phyloP scores from a whole-genome alignment of 2,329 filamentous ascomycete genomes.

The Calonectria naviculata region DNA sequence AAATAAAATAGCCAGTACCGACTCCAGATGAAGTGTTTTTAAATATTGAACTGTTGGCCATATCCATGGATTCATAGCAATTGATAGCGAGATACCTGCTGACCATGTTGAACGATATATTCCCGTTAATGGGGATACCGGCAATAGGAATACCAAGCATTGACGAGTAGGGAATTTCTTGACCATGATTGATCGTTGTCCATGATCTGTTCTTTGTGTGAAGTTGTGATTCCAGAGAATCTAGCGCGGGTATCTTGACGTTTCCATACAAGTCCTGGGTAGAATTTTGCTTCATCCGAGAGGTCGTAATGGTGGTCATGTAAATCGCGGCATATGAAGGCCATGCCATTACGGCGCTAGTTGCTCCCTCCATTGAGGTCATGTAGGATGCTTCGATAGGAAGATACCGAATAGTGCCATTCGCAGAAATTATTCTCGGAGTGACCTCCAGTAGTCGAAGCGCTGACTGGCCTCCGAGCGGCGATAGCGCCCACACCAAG shows the following conservation, averaged over 20 bases:
- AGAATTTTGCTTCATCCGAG: not conserved
- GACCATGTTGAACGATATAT: not conserved
- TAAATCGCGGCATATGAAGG: not conserved
- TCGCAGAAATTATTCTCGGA: not conserved
- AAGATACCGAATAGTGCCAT: not conserved
- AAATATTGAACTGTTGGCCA: not conserved
- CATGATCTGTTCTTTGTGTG: not conserved
- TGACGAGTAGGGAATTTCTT: not conserved
- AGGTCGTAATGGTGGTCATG: not conserved
- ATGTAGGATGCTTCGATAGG: not conserved
- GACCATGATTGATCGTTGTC: not conserved
- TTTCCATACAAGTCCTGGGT: not conserved
- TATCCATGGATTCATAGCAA: not conserved
- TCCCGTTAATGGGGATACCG: not conserved
- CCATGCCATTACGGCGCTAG: not conserved
- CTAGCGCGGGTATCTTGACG: not conserved
- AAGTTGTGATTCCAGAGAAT: not conserved
- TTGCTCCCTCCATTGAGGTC: not conserved
- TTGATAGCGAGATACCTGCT: not conserved
- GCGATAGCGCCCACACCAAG: conserved; percentile 6
- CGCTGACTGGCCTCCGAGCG: conserved; percentile 6
- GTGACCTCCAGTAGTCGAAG: not conserved
- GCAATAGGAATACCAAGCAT: not conserved
- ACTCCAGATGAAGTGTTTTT: not conserved
- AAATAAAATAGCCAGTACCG: not conserved